Evolutionary conservation across 2,329 filamentous ascomycete genomes (phyloP).

Genomic region (Phoma herbarum): DNA sequence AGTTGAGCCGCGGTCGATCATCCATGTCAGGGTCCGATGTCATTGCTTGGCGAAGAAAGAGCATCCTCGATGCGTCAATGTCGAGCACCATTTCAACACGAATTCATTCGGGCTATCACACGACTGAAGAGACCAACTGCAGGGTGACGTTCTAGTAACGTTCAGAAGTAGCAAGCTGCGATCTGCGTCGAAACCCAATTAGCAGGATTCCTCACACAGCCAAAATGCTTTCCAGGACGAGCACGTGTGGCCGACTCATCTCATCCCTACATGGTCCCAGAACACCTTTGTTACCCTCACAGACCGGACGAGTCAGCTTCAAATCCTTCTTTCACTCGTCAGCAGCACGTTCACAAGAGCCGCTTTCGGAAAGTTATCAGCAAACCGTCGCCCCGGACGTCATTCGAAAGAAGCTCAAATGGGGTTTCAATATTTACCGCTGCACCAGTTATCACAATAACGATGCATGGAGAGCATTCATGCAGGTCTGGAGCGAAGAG

Average conservation of each 20-base stretch:
- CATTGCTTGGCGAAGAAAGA: constrained; percentile 19
- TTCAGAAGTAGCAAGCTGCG: not conserved
- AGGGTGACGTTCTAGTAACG: not conserved
- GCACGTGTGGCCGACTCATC: not conserved
- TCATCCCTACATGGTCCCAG: not conserved
- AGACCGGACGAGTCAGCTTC: not conserved
- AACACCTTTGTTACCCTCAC: not conserved
- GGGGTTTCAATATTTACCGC: constrained; percentile 8
- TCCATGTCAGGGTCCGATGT: constrained; percentile 21
- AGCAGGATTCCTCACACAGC: too few relatives aligned
- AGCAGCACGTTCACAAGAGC: not conserved
- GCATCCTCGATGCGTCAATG: not conserved
- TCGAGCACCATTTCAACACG: not conserved
- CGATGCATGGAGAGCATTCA: constrained; percentile 6
- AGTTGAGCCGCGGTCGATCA: constrained; percentile 19
- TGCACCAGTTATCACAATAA: constrained; percentile 1
- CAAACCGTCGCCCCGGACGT: not conserved
- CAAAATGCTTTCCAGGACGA: not conserved
- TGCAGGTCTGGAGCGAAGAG: constrained; percentile 2
- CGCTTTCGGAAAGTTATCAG: not conserved
- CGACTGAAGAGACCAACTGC: not conserved
- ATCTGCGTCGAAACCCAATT: not conserved
- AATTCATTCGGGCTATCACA: too few relatives aligned
- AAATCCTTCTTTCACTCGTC: not conserved
- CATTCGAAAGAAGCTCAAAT: constrained; percentile 3